Percentiles rank a stretch among this genome's conserved stretches.
Evolutionary conservation across 192 early-diverging fungal genomes (phyloP).

Genomic region (Coemansia sp.): DNA sequence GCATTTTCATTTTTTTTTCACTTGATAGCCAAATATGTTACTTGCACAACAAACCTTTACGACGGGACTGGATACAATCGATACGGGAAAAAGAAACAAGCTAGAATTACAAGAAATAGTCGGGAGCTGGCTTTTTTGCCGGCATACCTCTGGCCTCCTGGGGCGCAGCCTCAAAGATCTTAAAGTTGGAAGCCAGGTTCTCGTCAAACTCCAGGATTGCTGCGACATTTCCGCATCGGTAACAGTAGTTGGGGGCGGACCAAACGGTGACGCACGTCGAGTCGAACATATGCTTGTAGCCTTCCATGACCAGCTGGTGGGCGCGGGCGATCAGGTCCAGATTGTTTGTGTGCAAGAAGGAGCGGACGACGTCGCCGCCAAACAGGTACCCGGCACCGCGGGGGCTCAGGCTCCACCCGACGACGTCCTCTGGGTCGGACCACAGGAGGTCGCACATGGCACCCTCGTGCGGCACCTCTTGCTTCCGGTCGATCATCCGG

Average conservation of each 20-base stretch:
- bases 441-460: conserved; percentile 97
- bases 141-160: conserved; percentile 83
- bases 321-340: conserved; percentile 91
- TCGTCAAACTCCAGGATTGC: conserved; percentile 94
- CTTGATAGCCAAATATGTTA: not conserved
- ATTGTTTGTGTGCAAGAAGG: conserved; percentile 79
- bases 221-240: conserved; percentile 97
- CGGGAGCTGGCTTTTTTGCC: conserved; percentile 82
- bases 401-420: conserved; percentile 93
- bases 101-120: conserved; percentile 83
- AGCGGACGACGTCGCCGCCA: conserved; percentile 85
- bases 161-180: conserved; percentile 91
- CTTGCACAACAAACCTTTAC: too few species aligned
- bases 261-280: conserved; percentile 95
- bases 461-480: conserved; percentile 97
- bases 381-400: conserved; percentile 98
- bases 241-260: conserved; percentile 99
- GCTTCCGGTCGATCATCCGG: conserved; percentile 87
- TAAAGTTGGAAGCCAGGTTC: conserved; percentile 82
- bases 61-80: too few species aligned
- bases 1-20: not conserved
- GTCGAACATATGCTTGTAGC: conserved; percentile 96
- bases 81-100: not conserved
- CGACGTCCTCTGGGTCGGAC: conserved; percentile 93
- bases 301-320: conserved; percentile 97